These are phyloP conservation scores for Lepidium aucheri DNA, from an alignment of 345 rosid genomes.

Conservation along the genomic window DNA sequence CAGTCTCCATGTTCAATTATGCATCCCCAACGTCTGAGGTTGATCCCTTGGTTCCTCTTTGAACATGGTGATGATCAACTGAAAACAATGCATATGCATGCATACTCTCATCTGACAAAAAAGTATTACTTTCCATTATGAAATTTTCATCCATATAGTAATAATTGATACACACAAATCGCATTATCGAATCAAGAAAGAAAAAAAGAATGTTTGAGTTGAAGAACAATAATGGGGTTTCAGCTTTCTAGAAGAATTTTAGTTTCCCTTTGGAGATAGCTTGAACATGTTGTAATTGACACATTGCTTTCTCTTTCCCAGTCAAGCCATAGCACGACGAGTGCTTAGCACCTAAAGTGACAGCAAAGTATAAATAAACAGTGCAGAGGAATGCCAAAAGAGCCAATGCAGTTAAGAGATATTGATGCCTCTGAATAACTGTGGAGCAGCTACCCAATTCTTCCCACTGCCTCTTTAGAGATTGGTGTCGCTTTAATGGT, in stretches of 20 bases:
- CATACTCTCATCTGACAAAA: background rate
- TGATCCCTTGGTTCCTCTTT: slow-evolving; percentile 11
- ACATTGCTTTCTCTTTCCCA: slow-evolving; percentile 50
- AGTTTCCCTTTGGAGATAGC: slow-evolving; percentile 49
- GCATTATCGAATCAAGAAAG: background rate
- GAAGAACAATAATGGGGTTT: slow-evolving; percentile 12
- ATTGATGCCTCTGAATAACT: slow-evolving; percentile 67
- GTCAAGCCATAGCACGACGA: slow-evolving; percentile 64
- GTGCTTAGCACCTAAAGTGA: slow-evolving; percentile 57
- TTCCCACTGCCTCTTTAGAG: slow-evolving; percentile 60
- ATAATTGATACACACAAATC: background rate
- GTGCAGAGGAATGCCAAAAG: slow-evolving; percentile 82
- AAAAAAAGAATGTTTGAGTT: background rate
- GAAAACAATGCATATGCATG: background rate
- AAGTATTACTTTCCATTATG: background rate
- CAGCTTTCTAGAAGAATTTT: slow-evolving; percentile 34
- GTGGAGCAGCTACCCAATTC: slow-evolving; percentile 81
- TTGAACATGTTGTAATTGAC: slow-evolving; percentile 46
- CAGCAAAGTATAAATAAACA: slow-evolving; percentile 80
- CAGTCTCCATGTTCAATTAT: slow-evolving; percentile 5
- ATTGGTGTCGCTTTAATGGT: slow-evolving; percentile 61
- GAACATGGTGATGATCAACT: slow-evolving; percentile 10
- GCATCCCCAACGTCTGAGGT: slow-evolving; percentile 8
- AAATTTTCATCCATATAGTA: slow-evolving; percentile 3
- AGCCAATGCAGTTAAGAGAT: slow-evolving; percentile 69